phyloP scores from a whole-genome alignment of 2,329 filamentous ascomycete species.

The Stemphylium vesicarium region DNA sequence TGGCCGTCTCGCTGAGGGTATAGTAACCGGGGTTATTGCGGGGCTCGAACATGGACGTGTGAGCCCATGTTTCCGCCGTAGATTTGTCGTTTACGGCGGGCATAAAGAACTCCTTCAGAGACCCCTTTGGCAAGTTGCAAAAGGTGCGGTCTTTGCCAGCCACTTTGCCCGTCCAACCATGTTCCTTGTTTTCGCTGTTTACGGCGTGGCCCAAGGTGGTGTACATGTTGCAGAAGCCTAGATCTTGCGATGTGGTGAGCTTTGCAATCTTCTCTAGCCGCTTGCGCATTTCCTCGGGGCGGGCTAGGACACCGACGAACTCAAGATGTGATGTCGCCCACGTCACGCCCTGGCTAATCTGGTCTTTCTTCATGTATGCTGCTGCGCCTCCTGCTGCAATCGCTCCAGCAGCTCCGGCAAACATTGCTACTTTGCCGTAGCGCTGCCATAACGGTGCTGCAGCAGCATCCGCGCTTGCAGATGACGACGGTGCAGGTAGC shows the following conservation, averaged over 20 bases:
- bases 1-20: constrained; percentile 69
- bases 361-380: constrained; percentile 83
- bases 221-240: constrained; percentile 88
- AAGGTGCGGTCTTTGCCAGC: constrained; percentile 81
- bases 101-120: constrained; percentile 42
- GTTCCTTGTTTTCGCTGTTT: constrained; percentile 49
- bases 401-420: constrained; percentile 79
- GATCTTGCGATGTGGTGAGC: constrained; percentile 67
- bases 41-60: constrained; percentile 80
- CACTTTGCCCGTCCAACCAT: constrained; percentile 59
- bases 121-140: constrained; percentile 66
- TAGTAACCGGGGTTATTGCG: constrained; percentile 76
- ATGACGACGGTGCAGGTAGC: constrained; percentile 48
- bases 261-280: constrained; percentile 73
- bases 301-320: constrained; percentile 87
- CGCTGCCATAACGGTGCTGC: constrained; percentile 67
- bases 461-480: constrained; percentile 53
- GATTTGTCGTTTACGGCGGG: constrained; percentile 75
- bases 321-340: constrained; percentile 93
- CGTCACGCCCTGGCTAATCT: constrained; percentile 74
- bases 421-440: constrained; percentile 86
- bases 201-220: constrained; percentile 79
- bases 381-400: constrained; percentile 83
- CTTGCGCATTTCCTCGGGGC: constrained; percentile 79
- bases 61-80: constrained; percentile 78